phyloP scores from a whole-genome alignment of 1,284 basidiomycete genomes.

The Heterobasidion occidentale region DNA sequence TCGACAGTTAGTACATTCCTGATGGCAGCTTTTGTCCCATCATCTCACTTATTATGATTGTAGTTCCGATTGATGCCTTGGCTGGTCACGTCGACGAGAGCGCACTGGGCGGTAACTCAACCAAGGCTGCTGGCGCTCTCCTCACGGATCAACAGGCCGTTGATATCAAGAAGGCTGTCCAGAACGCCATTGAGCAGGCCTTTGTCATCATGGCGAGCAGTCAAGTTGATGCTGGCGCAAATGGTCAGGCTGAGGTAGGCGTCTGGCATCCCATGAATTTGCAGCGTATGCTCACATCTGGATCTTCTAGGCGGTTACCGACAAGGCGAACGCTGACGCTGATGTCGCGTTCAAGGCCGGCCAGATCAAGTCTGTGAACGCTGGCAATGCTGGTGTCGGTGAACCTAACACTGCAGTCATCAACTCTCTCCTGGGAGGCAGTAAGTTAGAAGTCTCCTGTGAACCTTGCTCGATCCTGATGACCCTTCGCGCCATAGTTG shows the following conservation, averaged over 20 bases:
- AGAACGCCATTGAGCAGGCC: neutral
- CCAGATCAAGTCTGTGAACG: neutral
- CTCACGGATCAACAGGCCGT: neutral
- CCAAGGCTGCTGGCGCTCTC: neutral
- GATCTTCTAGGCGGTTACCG: neutral
- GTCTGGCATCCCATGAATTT: neutral
- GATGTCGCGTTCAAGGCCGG: neutral
- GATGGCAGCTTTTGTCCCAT: neutral
- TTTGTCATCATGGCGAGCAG: neutral
- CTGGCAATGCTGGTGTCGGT: neutral
- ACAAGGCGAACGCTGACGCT: neutral
- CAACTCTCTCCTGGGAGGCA: neutral
- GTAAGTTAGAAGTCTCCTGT: neutral
- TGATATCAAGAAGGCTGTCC: neutral
- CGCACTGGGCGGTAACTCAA: neutral
- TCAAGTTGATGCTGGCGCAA: neutral
- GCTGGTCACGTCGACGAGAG: neutral
- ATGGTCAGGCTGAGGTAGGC: neutral
- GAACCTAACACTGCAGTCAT: neutral
- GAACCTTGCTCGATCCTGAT: neutral
- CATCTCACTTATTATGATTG: neutral
- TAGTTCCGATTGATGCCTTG: neutral
- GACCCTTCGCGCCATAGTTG: neutral
- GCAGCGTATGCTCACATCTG: neutral
- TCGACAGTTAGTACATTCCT: neutral